Base-by-base conservation (phyloP, 345 rosid species). In the Eucalyptus guilfoylei region DNA sequence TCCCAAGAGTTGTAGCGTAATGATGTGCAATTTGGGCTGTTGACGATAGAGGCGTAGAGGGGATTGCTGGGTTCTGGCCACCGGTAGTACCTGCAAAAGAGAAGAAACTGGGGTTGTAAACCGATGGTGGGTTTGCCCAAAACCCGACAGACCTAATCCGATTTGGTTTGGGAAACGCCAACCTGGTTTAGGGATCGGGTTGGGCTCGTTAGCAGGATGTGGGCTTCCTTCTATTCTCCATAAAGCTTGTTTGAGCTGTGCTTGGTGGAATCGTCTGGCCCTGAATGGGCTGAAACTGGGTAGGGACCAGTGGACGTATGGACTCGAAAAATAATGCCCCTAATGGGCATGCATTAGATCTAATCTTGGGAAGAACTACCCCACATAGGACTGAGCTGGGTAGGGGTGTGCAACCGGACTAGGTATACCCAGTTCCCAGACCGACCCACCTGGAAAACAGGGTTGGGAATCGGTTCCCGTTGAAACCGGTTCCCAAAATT, bases 321-420 rank as follows among this genome's bases (percentile, higher is more conserved):
- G 62, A 30, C 62, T 13, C 3, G 0, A 55, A 55, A 24, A 24
- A 55, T 55, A 55, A 23, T 55, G 62, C 1, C 30, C 30, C 13
- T 9, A 26, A 55, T 24, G 62, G 62, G 62, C 62, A 24, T 55
- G 62, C 6, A 12, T 55, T 55, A 24, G 30, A 55, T 55, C 62
- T 55, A 21, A 23, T 55, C 55, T 55, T 55, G 30, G 62, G 30
- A 23, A 55, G 28, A 55, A 9, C 2, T 9, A 1, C 12, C 60
- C 11, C 0, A 19, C 58, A 52, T 11, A 2, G 10, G 11, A 55
- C 30, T 55, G 4, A 24, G 13, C 13, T 4, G 1, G 13, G 12
- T 55, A n/a, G n/a, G n/a, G n/a, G n/a, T n/a, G n/a, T n/a, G n/a
- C n/a, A n/a, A n/a, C n/a, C n/a, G n/a, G n/a, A n/a, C n/a, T n/a